phyloP scores from a whole-genome alignment of 345 rosid genomes.

The Gossypium herbaceum region DNA sequence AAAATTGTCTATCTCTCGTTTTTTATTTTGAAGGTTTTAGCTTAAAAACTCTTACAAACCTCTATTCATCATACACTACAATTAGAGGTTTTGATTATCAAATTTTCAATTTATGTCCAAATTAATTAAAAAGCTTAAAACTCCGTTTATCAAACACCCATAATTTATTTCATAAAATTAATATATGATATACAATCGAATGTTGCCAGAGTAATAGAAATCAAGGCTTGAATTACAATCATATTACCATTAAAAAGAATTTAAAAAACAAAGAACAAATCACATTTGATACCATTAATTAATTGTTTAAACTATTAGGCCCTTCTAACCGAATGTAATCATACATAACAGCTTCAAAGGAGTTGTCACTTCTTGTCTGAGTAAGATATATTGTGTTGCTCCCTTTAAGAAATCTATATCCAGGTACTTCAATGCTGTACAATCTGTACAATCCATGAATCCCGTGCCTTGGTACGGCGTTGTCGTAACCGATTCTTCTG shows the following conservation, averaged over 20 bases:
- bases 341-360: conserved; percentile 69
- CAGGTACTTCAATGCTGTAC: conserved; percentile 43
- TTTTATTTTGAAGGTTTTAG: no score
- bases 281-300: no score
- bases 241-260: background rate
- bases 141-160: no score
- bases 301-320: conserved; percentile 24
- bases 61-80: no score
- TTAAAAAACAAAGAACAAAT: no score
- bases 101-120: no score
- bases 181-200: no score
- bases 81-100: no score
- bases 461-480: conserved; percentile 84
- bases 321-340: conserved; percentile 83
- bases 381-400: conserved; percentile 56
- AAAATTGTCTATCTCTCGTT: no score
- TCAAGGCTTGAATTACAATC: background rate
- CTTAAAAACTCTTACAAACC: no score
- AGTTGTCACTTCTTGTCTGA: conserved; percentile 39
- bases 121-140: no score
- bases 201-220: conserved; percentile 50
- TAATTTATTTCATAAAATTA: no score
- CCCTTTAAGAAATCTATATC: conserved; percentile 34
- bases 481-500: conserved; percentile 55
- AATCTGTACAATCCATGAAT: conserved; percentile 76